Percentiles rank a stretch among this genome's conserved stretches.
phyloP scores from a whole-genome alignment of 345 rosid genomes.

The Eucalyptus sp. region DNA sequence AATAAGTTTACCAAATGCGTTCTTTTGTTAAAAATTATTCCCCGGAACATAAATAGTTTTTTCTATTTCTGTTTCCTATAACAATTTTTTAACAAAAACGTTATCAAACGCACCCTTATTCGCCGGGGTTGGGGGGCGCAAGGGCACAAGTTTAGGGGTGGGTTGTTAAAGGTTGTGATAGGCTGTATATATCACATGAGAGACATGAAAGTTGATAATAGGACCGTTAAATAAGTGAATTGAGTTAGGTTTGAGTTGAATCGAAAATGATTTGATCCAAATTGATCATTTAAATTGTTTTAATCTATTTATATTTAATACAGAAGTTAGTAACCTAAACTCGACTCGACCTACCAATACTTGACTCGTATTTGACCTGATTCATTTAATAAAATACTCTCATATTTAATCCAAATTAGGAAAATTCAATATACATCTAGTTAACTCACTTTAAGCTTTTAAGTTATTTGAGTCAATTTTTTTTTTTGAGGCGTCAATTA shows the following conservation, averaged over 20 bases:
- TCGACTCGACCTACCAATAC: fast-evolving
- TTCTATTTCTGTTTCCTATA: no score
- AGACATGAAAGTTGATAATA: not conserved
- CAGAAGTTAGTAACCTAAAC: not conserved
- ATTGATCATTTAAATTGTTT: no score
- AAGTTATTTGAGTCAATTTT: no score
- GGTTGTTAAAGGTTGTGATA: not conserved
- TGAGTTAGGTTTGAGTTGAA: fast-evolving
- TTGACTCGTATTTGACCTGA: fast-evolving
- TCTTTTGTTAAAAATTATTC: no score
- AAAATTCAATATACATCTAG: not conserved
- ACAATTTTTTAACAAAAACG: no score
- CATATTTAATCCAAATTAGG: not conserved
- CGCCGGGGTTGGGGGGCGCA: not conserved
- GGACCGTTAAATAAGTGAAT: not conserved
- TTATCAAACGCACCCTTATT: no score
- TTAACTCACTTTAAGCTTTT: not conserved
- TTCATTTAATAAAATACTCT: not conserved
- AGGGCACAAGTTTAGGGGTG: no score
- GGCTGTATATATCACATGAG: not conserved
- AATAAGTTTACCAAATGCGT: no score
- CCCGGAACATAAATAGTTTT: no score
- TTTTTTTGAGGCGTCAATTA: not conserved
- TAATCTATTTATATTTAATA: no score
- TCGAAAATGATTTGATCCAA: no score